Percentiles rank a stretch among this genome's conserved stretches.
Conservation (phyloP, 2,329 filamentous ascomycete genomes). For the Alternaria triticimaculans region DNA sequence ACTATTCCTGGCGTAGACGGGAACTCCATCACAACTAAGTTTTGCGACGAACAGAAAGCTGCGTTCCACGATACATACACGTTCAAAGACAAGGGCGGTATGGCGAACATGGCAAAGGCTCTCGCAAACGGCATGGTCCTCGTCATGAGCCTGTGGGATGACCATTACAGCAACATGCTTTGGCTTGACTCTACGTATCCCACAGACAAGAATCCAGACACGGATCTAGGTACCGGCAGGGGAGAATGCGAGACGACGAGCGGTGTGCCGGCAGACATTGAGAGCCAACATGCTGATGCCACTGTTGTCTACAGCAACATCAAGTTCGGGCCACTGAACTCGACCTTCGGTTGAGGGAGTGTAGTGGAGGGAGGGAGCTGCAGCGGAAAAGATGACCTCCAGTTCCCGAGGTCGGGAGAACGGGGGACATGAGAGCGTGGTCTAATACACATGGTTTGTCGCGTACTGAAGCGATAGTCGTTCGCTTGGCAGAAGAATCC, state of each 20-base stretch:
- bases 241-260: constrained; percentile 35
- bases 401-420: not conserved
- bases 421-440: not conserved
- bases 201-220: constrained; percentile 39
- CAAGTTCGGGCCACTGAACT: constrained; percentile 40
- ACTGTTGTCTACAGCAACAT: constrained; percentile 38
- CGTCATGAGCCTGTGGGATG: constrained; percentile 68
- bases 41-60: constrained; percentile 38
- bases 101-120: constrained; percentile 62
- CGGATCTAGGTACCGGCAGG: constrained; percentile 38
- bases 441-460: not conserved
- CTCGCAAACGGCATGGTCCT: constrained; percentile 66
- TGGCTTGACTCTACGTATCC: constrained; percentile 75
- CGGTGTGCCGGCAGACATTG: constrained; percentile 41
- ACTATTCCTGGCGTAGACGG: constrained; percentile 54
- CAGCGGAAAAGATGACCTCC: not conserved
- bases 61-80: constrained; percentile 48
- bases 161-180: constrained; percentile 72
- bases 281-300: constrained; percentile 26
- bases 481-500: not conserved
- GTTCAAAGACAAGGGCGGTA: constrained; percentile 64
- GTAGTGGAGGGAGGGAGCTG: not conserved
- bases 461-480: not conserved
- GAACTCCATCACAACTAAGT: constrained; percentile 41
- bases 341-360: constrained; percentile 28